These are phyloP conservation scores for Rhizoclosmatium globosum DNA, from an alignment of 192 early-diverging fungal genomes.

Conservation along the genomic window DNA sequence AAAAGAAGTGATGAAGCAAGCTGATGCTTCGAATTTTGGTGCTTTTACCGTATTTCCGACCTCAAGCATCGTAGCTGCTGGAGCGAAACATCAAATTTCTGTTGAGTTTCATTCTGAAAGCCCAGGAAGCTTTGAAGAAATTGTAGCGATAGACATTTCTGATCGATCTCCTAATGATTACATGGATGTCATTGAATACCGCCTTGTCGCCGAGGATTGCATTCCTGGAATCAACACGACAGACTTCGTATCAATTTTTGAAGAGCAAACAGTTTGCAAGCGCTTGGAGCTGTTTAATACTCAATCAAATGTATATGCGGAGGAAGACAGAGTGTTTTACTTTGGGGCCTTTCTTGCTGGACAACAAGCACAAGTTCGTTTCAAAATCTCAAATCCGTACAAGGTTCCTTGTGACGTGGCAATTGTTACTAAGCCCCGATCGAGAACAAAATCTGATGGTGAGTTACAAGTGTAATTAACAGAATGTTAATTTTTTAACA, in stretches of 20 bases:
- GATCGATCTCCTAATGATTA: slow-evolving; percentile 59
- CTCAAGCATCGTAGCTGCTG: slow-evolving; percentile 54
- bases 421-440: slow-evolving; percentile 56
- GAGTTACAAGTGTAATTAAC: background rate
- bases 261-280: slow-evolving; percentile 69
- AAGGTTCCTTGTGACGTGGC: slow-evolving; percentile 67
- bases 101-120: slow-evolving; percentile 70
- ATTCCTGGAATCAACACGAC: slow-evolving; percentile 68
- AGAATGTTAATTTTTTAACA: background rate
- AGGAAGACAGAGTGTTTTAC: slow-evolving; percentile 67
- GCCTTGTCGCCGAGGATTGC: slow-evolving; percentile 64
- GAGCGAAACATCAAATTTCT: slow-evolving; percentile 62
- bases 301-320: slow-evolving; percentile 67
- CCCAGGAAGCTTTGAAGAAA: slow-evolving; percentile 66
- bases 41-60: slow-evolving; percentile 67
- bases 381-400: slow-evolving; percentile 70
- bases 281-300: slow-evolving; percentile 62
- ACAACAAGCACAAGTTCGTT: slow-evolving; percentile 61
- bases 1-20: slow-evolving; percentile 62
- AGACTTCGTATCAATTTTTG: slow-evolving; percentile 67
- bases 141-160: slow-evolving; percentile 63
- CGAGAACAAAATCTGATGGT: slow-evolving; percentile 56
- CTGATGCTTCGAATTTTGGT: slow-evolving; percentile 65
- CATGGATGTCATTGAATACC: slow-evolving; percentile 61
- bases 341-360: slow-evolving; percentile 67